Base-by-base conservation (phyloP, 2,329 filamentous ascomycete species). In the Ophiosphaerella narmari region DNA sequence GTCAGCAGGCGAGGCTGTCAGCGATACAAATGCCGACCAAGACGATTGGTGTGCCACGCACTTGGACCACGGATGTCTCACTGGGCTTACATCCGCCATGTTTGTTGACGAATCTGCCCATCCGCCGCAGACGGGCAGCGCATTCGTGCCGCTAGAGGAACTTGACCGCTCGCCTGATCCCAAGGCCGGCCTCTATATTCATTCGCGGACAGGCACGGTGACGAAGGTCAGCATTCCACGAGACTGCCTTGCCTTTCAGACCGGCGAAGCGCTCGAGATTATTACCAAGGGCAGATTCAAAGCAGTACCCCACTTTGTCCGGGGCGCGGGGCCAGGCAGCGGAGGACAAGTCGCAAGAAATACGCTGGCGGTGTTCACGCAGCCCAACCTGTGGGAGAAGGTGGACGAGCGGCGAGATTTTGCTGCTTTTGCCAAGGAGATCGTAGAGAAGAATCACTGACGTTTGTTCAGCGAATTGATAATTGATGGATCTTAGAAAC, bases 1-100 rank as follows among this genome's bases (percentile, higher is more conserved):
- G 34, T 45, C 66, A 7, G 50, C 52, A 44, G 51, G 59, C 46
- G 45, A 60, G 40, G 46, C 53, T 9, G 49, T 52, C 21, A 50
- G 50, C 26, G 38, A 50, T 3, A 39, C 50, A 2, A 54, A 50
- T 11, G 67, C 76, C 74, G 75, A 75, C n/a, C 87, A 91, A 53
- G 92, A 97, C 72, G 90, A 95, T 75, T 99, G 94, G 94, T 99
- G 93, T 73, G 90, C 91, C 7, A 91, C 88, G 1, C 89, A 94
- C 71, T 79, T 94, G 48, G 93, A 97, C 73, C 91, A 97, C 65
- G 91, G 94, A 37, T 97, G 93, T 70, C 81, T 99, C 29, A 99
- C 94, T 0, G 93, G 92, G 12, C 80, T 99, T 31, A 99, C 94
- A 0, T 93, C 89, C 2, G 92, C 93, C 60, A 96, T 97, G 91